phyloP scores from a whole-genome alignment of 192 early-diverging fungal genomes.

The Podila minutissima region DNA sequence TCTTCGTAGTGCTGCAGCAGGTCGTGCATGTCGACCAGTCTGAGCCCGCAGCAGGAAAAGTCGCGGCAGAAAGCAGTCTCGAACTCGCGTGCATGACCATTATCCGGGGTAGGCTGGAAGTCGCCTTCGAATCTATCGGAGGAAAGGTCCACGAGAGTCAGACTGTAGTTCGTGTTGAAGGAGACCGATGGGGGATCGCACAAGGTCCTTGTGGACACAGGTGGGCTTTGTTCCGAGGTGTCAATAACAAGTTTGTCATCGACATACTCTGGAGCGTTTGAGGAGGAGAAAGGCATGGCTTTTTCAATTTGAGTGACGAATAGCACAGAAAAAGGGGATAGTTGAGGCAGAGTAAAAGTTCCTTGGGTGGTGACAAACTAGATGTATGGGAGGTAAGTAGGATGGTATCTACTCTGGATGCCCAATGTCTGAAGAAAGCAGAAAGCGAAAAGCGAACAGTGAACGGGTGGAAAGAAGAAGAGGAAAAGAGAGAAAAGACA shows the following conservation, averaged over 20 bases:
- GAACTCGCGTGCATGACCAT: slow-evolving; percentile 65
- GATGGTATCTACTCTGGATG: too few species aligned
- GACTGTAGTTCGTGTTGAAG: not conserved
- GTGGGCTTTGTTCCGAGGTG: not conserved
- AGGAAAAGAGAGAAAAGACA: not conserved
- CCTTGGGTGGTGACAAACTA: not conserved
- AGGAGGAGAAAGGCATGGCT: too few species aligned
- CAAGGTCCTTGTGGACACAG: not conserved
- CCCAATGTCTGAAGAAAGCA: not conserved
- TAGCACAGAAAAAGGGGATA: too few species aligned
- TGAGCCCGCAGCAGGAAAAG: slow-evolving; percentile 92
- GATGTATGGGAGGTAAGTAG: not conserved
- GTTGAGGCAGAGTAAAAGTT: not conserved
- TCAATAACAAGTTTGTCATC: too few species aligned
- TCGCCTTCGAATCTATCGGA: slow-evolving; percentile 14
- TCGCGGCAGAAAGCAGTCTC: slow-evolving; percentile 95
- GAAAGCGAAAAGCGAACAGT: not conserved
- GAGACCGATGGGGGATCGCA: not conserved
- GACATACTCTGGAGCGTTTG: too few species aligned
- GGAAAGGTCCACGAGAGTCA: not conserved
- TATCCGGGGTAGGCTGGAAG: slow-evolving; percentile 8
- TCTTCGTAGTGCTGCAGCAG: slow-evolving; percentile 97
- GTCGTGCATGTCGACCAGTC: slow-evolving; percentile 89
- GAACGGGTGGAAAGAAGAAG: not conserved
- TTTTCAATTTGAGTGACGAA: too few species aligned